A percentile compares a stretch with the other conserved stretches of the same genome.
Evolutionary conservation across 495 filamentous ascomycete species (phyloP).

Genomic region (Podospora australis): DNA sequence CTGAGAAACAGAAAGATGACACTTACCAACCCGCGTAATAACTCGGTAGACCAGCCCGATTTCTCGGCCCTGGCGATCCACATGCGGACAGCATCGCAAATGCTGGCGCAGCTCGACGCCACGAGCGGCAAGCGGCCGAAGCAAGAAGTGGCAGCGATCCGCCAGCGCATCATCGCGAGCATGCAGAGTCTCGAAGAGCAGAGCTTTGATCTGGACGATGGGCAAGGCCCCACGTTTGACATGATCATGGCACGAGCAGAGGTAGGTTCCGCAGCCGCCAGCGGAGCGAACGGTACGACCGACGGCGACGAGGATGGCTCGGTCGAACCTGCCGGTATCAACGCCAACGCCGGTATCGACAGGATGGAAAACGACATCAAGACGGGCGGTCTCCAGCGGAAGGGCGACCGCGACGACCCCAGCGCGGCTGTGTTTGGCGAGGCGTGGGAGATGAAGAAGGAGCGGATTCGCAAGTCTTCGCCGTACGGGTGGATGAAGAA

Average conservation of each 20-base stretch:
- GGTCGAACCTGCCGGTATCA: slow-evolving; percentile 40
- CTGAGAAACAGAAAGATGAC: slow-evolving; percentile 42
- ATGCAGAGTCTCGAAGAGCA: slow-evolving; percentile 80
- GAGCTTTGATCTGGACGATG: slow-evolving; percentile 59
- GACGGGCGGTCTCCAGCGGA: slow-evolving; percentile 67
- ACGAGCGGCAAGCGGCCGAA: slow-evolving; percentile 64
- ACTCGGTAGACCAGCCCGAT: slow-evolving; percentile 54
- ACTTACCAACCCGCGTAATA: slow-evolving; percentile 35
- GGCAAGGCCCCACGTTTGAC: slow-evolving; percentile 60
- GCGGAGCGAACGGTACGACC: slow-evolving; percentile 16
- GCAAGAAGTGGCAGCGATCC: slow-evolving; percentile 66
- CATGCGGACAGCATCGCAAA: slow-evolving; percentile 73
- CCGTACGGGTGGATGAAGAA: slow-evolving; percentile 75
- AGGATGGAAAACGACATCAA: slow-evolving; percentile 78
- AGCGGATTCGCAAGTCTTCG: slow-evolving; percentile 66
- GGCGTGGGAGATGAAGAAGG: slow-evolving; percentile 68
- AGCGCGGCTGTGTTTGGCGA: slow-evolving; percentile 74
- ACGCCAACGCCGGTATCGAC: slow-evolving; percentile 60
- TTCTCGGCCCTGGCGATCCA: slow-evolving; percentile 70
- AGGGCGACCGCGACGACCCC: slow-evolving; percentile 73
- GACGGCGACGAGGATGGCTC: slow-evolving; percentile 38
- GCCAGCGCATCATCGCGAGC: slow-evolving; percentile 71
- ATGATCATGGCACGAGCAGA: slow-evolving; percentile 58
- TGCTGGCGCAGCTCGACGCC: slow-evolving; percentile 69
- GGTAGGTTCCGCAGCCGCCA: slow-evolving; percentile 35